Evolutionary conservation across 805 yeast genomes (phyloP), one percentile per base, ranked within the genome.

Genomic region (Saccharomycopsis selenospora): DNA sequence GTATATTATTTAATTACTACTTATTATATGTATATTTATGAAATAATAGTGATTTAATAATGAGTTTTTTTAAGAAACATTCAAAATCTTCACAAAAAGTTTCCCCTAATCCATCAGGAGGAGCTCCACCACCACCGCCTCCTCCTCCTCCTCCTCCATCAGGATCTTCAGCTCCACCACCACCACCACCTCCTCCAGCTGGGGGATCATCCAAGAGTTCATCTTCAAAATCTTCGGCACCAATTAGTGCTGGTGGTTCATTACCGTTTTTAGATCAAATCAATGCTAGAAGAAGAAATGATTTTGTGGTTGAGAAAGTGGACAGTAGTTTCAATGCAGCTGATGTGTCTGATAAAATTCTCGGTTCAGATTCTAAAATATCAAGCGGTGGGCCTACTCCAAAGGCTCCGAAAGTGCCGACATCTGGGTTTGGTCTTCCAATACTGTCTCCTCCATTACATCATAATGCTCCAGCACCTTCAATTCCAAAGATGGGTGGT

Each of bases 211-310:
- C 45, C 48, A 46, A 49, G 5, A 17, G 57, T 28, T 26, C 58
- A 3, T 45, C 57, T 3, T 50, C 60, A 3, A 50, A 58, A 5
- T 47, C 63, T 3, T 52, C 62, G 4, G 55, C 61, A 40, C 28
- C 55, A 17, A 53, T 57, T 44, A 49, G 58, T 11, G 55, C 55
- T 14, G 46, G 48, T 26, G 78, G 77, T 1, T 72, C 68, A 0
- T 59, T 78, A 18, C 84, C 85, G 5, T 79, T 79, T 56, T 65
- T 79, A 40, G 79, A 77, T 1, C 76, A 78, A 49, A 79, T 79
- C 46, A 76, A 77, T 54, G 70, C 73, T 36, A 76, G 73, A 58
- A 68, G 83, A 61, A 69, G 73, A 53, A 80, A 79, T 22, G 52
- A 72, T 0, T 59, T 66, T 58, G 80, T 76, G 17, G 67, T 78